Conservation (phyloP, 352 stramenopile species). For the Phytophthora macrochlamydospora region DNA sequence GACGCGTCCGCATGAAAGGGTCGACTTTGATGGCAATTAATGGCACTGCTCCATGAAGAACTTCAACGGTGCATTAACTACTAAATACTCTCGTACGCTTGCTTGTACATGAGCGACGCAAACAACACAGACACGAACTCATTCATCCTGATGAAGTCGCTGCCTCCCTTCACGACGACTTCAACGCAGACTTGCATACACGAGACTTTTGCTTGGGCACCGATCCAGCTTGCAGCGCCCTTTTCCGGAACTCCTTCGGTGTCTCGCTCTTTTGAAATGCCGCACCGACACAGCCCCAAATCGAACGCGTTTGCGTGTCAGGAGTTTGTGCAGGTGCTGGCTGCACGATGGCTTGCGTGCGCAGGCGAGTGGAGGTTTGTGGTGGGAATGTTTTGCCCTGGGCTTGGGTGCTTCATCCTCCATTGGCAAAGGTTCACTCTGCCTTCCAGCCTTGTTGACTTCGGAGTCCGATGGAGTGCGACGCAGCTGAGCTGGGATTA, state of each 20-base stretch:
- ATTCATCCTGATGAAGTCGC: too few relatives aligned
- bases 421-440: background rate
- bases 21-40: too few relatives aligned
- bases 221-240: background rate
- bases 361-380: background rate
- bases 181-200: constrained; percentile 11
- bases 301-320: constrained; percentile 11
- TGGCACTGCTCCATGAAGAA: too few relatives aligned
- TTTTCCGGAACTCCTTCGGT: constrained; percentile 10
- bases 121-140: background rate
- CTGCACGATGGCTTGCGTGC: background rate
- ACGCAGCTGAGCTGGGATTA: background rate
- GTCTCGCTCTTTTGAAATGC: constrained; percentile 4
- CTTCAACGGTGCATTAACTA: too few relatives aligned
- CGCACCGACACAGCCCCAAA: constrained; percentile 17
- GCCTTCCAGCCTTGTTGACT: background rate
- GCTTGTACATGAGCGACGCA: background rate
- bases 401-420: background rate
- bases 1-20: constrained; percentile 6
- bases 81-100: too few relatives aligned
- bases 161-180: background rate
- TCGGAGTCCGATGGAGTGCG: background rate
- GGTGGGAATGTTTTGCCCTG: background rate
- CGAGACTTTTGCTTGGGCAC: constrained; percentile 11
- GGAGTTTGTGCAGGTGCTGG: constrained; percentile 12